A percentile compares a stretch with the other conserved stretches of the same genome.
phyloP scores from a whole-genome alignment of 352 stramenopile species.

The Globisporangium camurandrum region DNA sequence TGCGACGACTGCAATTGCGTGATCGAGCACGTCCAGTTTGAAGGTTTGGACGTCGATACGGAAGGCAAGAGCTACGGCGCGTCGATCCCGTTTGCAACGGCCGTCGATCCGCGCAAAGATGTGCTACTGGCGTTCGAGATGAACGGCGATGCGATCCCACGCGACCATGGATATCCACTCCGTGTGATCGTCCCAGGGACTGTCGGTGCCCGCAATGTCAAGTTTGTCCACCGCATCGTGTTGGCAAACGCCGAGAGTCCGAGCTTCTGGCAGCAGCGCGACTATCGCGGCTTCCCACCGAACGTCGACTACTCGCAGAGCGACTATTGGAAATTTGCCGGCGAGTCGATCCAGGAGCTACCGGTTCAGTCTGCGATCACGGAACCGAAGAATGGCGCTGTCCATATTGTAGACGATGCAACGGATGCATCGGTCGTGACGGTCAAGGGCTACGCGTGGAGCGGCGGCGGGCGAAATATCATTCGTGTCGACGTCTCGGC shows the following conservation, averaged over 20 bases:
- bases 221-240: conserved; percentile 94
- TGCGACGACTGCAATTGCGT: conserved; percentile 57
- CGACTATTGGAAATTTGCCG: conserved; percentile 79
- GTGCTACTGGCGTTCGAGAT: conserved; percentile 98
- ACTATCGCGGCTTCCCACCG: conserved; percentile 88
- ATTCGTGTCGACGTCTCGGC: conserved; percentile 94
- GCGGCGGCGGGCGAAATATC: conserved; percentile 92
- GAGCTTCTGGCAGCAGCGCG: conserved; percentile 89
- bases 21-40: conserved; percentile 83
- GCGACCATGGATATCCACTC: conserved; percentile 96
- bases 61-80: conserved; percentile 82
- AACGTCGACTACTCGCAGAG: conserved; percentile 82
- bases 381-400: conserved; percentile 56
- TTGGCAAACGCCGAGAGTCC: conserved; percentile 72
- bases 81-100: conserved; percentile 92
- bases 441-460: conserved; percentile 93
- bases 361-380: conserved; percentile 89
- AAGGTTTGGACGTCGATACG: conserved; percentile 74
- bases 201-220: conserved; percentile 94
- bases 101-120: conserved; percentile 91
- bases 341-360: conserved; percentile 88
- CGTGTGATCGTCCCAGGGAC: conserved; percentile 94
- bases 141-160: conserved; percentile 91
- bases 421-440: conserved; percentile 72
- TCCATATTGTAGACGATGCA: conserved; percentile 40